These are phyloP conservation scores for Neonectria hederae DNA, from an alignment of 2,329 filamentous ascomycete genomes.

Conservation along the genomic window DNA sequence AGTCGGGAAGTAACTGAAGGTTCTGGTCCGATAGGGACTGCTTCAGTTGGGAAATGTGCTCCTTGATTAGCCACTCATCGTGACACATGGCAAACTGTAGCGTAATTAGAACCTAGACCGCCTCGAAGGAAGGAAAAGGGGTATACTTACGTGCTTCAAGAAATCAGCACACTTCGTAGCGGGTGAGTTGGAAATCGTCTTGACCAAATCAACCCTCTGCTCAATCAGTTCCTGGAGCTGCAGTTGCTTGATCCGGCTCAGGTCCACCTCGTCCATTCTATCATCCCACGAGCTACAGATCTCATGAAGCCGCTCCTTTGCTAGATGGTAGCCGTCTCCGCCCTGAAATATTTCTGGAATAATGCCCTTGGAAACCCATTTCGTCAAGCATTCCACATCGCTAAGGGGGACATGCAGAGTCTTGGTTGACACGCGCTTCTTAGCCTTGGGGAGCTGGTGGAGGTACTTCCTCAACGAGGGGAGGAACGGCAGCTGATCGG, in stretches of 20 bases:
- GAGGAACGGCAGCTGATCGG: constrained; percentile 88
- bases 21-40: constrained; percentile 96
- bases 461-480: constrained; percentile 75
- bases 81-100: constrained; percentile 91
- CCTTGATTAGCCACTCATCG: constrained; percentile 95
- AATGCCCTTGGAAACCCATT: constrained; percentile 68
- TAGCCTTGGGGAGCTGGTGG: constrained; percentile 71
- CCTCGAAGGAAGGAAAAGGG: not conserved
- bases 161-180: constrained; percentile 80
- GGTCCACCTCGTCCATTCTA: constrained; percentile 86
- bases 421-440: constrained; percentile 74
- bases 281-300: constrained; percentile 80
- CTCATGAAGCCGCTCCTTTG: constrained; percentile 73
- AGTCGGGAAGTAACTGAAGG: constrained; percentile 92
- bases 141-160: constrained; percentile 81
- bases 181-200: constrained; percentile 69
- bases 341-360: constrained; percentile 67
- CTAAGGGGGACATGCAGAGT: constrained; percentile 74
- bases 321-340: constrained; percentile 59
- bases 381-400: constrained; percentile 87
- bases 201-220: constrained; percentile 71
- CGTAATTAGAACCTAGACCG: constrained; percentile 45
- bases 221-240: constrained; percentile 81
- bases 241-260: constrained; percentile 83
- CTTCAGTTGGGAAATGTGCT: constrained; percentile 88